These are phyloP conservation scores for Parsonsia alboflavescens DNA, from an alignment of 257 asterid genomes.

Conservation along the genomic window DNA sequence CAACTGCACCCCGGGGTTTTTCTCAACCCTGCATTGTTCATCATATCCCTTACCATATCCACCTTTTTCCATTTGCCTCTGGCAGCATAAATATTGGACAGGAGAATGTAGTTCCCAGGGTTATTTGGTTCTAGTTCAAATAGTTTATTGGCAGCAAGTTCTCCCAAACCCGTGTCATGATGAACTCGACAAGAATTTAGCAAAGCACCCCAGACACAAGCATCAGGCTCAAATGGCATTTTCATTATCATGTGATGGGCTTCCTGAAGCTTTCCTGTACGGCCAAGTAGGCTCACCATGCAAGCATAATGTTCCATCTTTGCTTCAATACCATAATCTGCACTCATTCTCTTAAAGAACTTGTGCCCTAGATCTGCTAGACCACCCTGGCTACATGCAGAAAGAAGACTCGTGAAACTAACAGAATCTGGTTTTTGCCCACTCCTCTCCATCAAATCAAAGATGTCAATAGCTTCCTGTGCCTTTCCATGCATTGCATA, in stretches of 20 bases:
- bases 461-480: slow-evolving; percentile 51
- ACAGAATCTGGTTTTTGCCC: slow-evolving; percentile 68
- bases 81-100: slow-evolving; percentile 86
- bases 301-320: slow-evolving; percentile 84
- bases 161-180: slow-evolving; percentile 55
- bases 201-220: slow-evolving; percentile 93
- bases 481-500: slow-evolving; percentile 85
- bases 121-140: slow-evolving; percentile 73
- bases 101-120: slow-evolving; percentile 72
- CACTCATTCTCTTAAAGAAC: slow-evolving; percentile 58
- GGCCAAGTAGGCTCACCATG: slow-evolving; percentile 79
- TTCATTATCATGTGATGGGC: slow-evolving; percentile 56
- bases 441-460: slow-evolving; percentile 47
- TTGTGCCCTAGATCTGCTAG: slow-evolving; percentile 55
- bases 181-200: slow-evolving; percentile 80
- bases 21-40: slow-evolving; percentile 61
- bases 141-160: slow-evolving; percentile 67
- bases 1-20: slow-evolving; percentile 96
- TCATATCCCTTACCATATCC: slow-evolving; percentile 56
- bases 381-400: slow-evolving; percentile 81
- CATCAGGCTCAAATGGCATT: slow-evolving; percentile 82
- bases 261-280: slow-evolving; percentile 82
- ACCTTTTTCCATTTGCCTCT: slow-evolving; percentile 72
- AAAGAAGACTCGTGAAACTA: slow-evolving; percentile 76
- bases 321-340: slow-evolving; percentile 55